Evolutionary conservation across 2,329 filamentous ascomycete species (phyloP).

Genomic region (Epichloe typhina): DNA sequence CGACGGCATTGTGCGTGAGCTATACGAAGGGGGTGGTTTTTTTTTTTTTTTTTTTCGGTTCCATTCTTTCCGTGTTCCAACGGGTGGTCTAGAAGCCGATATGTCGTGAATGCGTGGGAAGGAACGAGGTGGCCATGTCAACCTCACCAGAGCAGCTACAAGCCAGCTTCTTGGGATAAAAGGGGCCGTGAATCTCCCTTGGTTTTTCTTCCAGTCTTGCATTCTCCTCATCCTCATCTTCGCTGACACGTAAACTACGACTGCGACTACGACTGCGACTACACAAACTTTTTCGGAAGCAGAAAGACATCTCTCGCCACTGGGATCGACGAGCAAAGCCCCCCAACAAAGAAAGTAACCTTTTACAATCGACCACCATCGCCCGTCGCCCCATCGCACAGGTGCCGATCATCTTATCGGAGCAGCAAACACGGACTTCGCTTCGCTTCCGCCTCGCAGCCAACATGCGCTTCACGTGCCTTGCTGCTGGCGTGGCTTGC

Average conservation of each 20-base stretch:
- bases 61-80: neutral
- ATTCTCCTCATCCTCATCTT: neutral
- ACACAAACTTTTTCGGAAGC: too few species aligned
- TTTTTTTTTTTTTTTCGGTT: neutral
- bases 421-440: neutral
- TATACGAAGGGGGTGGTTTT: neutral
- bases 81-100: neutral
- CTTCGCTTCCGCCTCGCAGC: neutral
- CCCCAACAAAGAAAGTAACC: neutral
- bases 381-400: neutral
- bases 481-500: slow-evolving; percentile 8
- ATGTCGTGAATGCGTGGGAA: neutral
- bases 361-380: neutral
- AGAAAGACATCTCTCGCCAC: too few species aligned
- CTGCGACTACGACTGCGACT: too few species aligned
- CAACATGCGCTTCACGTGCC: slow-evolving; percentile 14
- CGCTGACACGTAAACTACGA: neutral
- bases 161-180: neutral
- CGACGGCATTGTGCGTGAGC: neutral
- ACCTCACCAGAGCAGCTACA: neutral
- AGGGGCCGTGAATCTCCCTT: neutral
- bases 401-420: neutral
- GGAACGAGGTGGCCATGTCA: neutral
- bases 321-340: neutral
- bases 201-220: neutral